Base-by-base conservation (phyloP, 1,284 basidiomycete genomes). In the Apiotrichum sp. region DNA sequence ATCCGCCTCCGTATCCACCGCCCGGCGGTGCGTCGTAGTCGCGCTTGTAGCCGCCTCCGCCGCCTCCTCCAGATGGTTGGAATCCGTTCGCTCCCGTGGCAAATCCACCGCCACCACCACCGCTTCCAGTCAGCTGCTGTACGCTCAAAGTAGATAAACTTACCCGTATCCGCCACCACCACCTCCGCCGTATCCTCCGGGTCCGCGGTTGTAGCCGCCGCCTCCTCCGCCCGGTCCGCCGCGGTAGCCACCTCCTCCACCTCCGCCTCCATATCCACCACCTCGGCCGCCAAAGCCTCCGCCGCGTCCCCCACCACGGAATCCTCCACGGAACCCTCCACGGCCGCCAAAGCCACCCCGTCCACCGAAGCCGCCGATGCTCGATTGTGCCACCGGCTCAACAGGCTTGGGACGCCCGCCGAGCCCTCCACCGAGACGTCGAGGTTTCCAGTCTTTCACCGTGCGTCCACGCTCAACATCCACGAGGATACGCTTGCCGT, bases 401-500 rank as follows among this genome's bases (percentile, higher is more conserved):
- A 85, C 82, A 4, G 88, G 87, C 75, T 96, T 96, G n/a, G 90
- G 88, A 52, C 89, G 82, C 11, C 95, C 96, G 22, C 96, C 96
- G 31, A 98, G 81, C 1, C 96, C 96, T 14, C 95, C 96, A 31
- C 95, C 96, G 0, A 98, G 79, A 55, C 93, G 84, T 58, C 89
- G 87, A 5, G 96, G 96, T 72, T 97, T 97, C 96, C 96, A 99
- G 6, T 93, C 96, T 62, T 95, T 86, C 33, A 99, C 96, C 1
- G 96, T 98, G 50, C 95, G 85, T 6, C 96, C 96, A 45, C 96
- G 86, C 77, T 99, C 96, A 52, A 99, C 95, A 71, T 99, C 96
- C 51, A 99, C 95, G 43, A 98, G 81, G 59, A 98, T 92, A 61
- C 89, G 82, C 71, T 96, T 93, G 67, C 91, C 91, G 81, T 92